A percentile compares a stretch with the other conserved stretches of the same genome.
These are phyloP conservation scores for Quercus gilva DNA, from an alignment of 306 rosid genomes.

Conservation along the genomic window DNA sequence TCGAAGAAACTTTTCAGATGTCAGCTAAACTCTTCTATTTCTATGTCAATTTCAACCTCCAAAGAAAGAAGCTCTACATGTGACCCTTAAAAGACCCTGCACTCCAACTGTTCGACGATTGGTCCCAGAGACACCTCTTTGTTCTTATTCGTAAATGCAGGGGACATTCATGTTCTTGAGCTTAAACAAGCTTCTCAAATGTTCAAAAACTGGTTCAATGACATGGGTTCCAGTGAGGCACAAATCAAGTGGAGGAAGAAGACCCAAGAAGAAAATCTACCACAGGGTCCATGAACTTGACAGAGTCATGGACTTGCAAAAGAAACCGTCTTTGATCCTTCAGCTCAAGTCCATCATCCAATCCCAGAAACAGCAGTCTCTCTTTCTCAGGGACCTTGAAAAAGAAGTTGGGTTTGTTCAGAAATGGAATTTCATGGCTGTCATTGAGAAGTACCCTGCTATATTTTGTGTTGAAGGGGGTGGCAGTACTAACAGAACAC, in stretches of 20 bases:
- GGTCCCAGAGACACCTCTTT: neutral
- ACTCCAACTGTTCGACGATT: slow-evolving; percentile 21
- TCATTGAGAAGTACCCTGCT: slow-evolving; percentile 58
- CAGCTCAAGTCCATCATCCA: slow-evolving; percentile 63
- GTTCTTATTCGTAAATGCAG: slow-evolving; percentile 1
- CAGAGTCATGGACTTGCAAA: slow-evolving; percentile 70
- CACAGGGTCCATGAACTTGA: slow-evolving; percentile 66
- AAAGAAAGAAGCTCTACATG: no score
- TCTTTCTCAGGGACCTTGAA: slow-evolving; percentile 67
- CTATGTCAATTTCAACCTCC: no score
- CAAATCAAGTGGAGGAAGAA: slow-evolving; percentile 68
- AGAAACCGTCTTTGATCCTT: slow-evolving; percentile 67
- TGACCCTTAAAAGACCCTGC: neutral
- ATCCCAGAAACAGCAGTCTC: slow-evolving; percentile 39
- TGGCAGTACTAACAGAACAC: slow-evolving; percentile 32
- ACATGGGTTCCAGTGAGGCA: slow-evolving; percentile 31
- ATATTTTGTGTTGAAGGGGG: slow-evolving; percentile 63
- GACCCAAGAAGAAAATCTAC: slow-evolving; percentile 76
- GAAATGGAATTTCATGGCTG: slow-evolving; percentile 88
- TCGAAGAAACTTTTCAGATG: no score
- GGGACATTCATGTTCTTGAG: neutral
- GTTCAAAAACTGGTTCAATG: neutral
- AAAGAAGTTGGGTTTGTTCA: slow-evolving; percentile 82
- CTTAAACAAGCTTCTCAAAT: slow-evolving; percentile 7
- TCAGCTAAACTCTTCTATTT: no score